These are phyloP conservation scores for Colletotrichum costaricense DNA, from an alignment of 2,329 filamentous ascomycete genomes.

Conservation along the genomic window DNA sequence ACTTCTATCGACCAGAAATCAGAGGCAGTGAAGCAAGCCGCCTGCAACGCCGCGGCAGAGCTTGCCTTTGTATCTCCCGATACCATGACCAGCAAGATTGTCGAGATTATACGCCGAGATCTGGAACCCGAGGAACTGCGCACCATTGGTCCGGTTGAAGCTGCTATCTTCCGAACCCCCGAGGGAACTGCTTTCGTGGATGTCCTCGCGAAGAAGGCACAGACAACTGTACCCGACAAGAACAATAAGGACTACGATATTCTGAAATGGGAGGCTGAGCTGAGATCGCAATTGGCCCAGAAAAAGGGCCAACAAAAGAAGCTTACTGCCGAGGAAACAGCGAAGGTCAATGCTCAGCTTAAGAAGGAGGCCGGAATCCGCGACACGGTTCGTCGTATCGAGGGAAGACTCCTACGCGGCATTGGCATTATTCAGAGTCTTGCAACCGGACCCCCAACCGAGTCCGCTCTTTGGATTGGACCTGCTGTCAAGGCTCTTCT, in stretches of 20 bases:
- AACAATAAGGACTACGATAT: conserved; percentile 96
- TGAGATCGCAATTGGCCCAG: conserved; percentile 86
- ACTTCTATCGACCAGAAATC: conserved; percentile 61
- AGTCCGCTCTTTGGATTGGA: conserved; percentile 89
- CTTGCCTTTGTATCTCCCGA: conserved; percentile 94
- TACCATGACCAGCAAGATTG: conserved; percentile 78
- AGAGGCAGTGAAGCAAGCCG: conserved; percentile 69
- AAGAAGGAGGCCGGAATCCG: conserved; percentile 88
- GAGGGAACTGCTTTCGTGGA: conserved; percentile 92
- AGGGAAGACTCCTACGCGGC: conserved; percentile 80
- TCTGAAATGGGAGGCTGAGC: conserved; percentile 95
- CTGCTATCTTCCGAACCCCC: conserved; percentile 91
- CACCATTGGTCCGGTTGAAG: conserved; percentile 85
- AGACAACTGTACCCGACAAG: conserved; percentile 79
- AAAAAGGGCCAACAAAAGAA: conserved; percentile 95
- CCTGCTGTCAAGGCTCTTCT: conserved; percentile 80
- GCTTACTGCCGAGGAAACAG: conserved; percentile 86
- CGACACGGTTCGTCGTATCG: conserved; percentile 74
- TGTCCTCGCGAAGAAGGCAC: conserved; percentile 85
- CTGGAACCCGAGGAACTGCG: conserved; percentile 77
- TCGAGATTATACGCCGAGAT: conserved; percentile 79
- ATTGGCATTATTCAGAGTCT: conserved; percentile 88
- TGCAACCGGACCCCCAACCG: conserved; percentile 87
- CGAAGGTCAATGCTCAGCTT: conserved; percentile 91
- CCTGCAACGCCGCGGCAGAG: conserved; percentile 88